Conservation (phyloP, 192 early-diverging fungal species). For the Linnemannia elongata region DNA sequence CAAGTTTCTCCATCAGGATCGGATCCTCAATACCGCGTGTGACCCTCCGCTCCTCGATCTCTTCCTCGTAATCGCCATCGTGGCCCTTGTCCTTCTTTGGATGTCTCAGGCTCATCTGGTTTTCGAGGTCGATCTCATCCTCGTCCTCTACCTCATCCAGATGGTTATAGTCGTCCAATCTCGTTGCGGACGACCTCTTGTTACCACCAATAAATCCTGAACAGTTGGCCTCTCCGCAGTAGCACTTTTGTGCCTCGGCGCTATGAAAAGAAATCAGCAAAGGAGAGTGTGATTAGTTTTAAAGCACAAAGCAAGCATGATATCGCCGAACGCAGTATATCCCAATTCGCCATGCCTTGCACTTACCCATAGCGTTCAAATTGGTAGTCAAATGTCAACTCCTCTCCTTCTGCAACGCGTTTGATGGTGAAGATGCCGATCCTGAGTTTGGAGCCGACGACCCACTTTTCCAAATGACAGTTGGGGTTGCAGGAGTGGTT, state of each 20-base stretch:
- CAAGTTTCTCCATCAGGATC: constrained; percentile 41
- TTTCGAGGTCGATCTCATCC: constrained; percentile 65
- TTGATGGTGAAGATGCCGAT: constrained; percentile 96
- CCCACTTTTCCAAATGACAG: constrained; percentile 96
- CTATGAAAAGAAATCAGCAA: constrained; percentile 55
- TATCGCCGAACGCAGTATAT: background rate
- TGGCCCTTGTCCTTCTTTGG: constrained; percentile 63
- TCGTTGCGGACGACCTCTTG: constrained; percentile 74
- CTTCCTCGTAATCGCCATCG: constrained; percentile 54
- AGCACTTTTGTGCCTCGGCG: constrained; percentile 91
- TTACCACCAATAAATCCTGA: constrained; percentile 92
- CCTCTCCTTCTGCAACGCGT: constrained; percentile 82
- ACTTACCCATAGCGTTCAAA: constrained; percentile 93
- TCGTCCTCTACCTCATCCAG: constrained; percentile 70
- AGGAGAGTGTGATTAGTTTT: background rate
- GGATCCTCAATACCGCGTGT: constrained; percentile 54
- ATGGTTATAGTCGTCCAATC: constrained; percentile 55
- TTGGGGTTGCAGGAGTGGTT: constrained; percentile 99
- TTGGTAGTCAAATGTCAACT: constrained; percentile 99
- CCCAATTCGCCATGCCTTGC: background rate
- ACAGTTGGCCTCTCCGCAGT: constrained; percentile 90
- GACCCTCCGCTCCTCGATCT: constrained; percentile 44
- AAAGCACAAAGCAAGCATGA: background rate
- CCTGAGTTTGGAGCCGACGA: constrained; percentile 87
- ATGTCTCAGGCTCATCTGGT: constrained; percentile 68